These are phyloP conservation scores for Dissophora globulifera DNA, from an alignment of 192 early-diverging fungal genomes.

Conservation along the genomic window DNA sequence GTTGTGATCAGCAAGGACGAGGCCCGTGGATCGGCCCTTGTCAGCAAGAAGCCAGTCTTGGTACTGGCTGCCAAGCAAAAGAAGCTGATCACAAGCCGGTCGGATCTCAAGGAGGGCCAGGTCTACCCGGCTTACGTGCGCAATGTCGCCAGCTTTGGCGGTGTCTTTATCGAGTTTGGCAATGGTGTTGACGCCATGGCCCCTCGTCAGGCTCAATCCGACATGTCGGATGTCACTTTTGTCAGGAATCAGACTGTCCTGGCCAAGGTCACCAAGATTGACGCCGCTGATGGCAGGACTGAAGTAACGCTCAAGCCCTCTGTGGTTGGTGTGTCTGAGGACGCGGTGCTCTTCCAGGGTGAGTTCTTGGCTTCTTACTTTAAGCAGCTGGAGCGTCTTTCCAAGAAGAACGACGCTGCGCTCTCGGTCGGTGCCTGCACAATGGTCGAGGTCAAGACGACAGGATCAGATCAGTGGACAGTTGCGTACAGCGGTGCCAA, in stretches of 20 bases:
- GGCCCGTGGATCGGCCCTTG: constrained; percentile 57
- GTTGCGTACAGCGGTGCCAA: constrained; percentile 56
- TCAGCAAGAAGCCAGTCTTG: constrained; percentile 73
- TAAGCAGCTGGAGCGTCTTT: constrained; percentile 57
- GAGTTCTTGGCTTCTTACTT: constrained; percentile 64
- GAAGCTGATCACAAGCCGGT: constrained; percentile 50
- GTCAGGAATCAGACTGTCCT: constrained; percentile 76
- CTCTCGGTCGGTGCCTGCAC: constrained; percentile 53
- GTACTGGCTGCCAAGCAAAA: constrained; percentile 65
- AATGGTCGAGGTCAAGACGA: constrained; percentile 61
- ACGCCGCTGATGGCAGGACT: constrained; percentile 58
- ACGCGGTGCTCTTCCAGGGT: constrained; percentile 53
- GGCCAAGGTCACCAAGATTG: constrained; percentile 65
- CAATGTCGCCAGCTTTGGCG: constrained; percentile 66
- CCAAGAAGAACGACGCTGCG: constrained; percentile 29
- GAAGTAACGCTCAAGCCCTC: constrained; percentile 79
- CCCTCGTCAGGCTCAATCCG: constrained; percentile 65
- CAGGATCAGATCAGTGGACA: constrained; percentile 57
- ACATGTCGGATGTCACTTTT: constrained; percentile 64
- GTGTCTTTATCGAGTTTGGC: constrained; percentile 74
- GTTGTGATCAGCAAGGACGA: constrained; percentile 65
- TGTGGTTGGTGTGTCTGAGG: constrained; percentile 47
- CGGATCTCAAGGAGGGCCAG: constrained; percentile 62
- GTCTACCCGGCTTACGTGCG: constrained; percentile 75
- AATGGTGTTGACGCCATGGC: constrained; percentile 69